Evolutionary conservation across 805 yeast genomes (phyloP), one percentile per base, ranked within the genome.

Genomic region (Hanseniaspora thailandica): DNA sequence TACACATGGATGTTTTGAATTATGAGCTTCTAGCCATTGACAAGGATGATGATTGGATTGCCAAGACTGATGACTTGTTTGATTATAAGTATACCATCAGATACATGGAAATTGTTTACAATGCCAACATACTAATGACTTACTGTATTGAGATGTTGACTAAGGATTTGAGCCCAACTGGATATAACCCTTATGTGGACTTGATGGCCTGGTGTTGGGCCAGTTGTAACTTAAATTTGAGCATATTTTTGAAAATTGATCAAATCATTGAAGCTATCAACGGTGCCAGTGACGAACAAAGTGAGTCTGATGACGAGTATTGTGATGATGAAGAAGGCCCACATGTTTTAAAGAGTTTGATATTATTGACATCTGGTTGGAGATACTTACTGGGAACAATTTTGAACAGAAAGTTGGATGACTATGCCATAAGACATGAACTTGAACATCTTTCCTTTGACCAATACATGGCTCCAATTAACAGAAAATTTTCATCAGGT

Each of bases 391-490:
- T 81, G 7, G 85, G 87, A 0, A 70, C 81, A 54, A 71, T 81
- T 8, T 61, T 84, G 51, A 82, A 82, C 60, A 30, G 41, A 23
- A 44, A 47, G 35, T 23, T 30, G 12, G 47, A 47, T 36, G 45
- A 53, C 15, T 23, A 30, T 23, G 31, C 52, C 4, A 43, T 47
- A n/a, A 41, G 60, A 19, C 82, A 80, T 59, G 93, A 84, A 62
- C 67, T 81, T 25, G 67, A 72, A 51, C 80, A 78, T 59, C 80
- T 79, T 58, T 72, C 85, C 9, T 68, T 83, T 23, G 63, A 75
- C 35, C 73, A 78, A 52, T 83, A 80, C 61, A 72, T 79, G 71
- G 78, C 81, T 20, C 88, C 89, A 2, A 75, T 78, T 66, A 84
- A 82, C 1, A 69, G 89, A 56, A 74, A 77, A 53, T 64, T 73